Base-by-base conservation (phyloP, 2,329 filamentous ascomycete genomes). In the Piedraia hortae region DNA sequence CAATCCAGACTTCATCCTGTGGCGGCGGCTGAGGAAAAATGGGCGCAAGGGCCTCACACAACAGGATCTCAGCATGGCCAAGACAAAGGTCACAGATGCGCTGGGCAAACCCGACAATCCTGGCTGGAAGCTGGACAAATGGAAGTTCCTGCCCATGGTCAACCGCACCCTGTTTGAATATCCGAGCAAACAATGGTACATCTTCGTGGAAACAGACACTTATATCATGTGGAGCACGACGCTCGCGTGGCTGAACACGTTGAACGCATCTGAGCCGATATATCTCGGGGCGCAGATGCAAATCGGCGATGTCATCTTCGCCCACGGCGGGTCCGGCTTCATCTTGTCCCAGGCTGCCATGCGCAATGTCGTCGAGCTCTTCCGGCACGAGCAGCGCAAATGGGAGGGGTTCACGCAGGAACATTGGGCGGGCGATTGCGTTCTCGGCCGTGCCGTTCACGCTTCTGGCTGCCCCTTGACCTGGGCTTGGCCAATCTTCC, bases 131-230 rank as follows among this genome's bases (percentile, higher is more conserved):
- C 32, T 44, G 3, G 41, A 44, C 26, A 56, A 56, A 32, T 61
- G 51, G 45, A 61, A 61, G 33, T 60, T 59, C 27, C 33, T 61
- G 14, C 53, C 56, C 11, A 57, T 56, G 45, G 40, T 59, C 4
- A 27, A 35, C 16, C 25, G 26, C 9, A 38, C 35, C 2, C 21
- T 42, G 26, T 33, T 41, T 6, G 33, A 43, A 22, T 33, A 41
- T 16, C 51, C 52, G 6, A 39, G 56, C 12, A 51, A 53, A 19
- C 55, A 54, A 24, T 65, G 59, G 59, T 65, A 52, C 28, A 43
- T 61, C 24, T 65, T 65, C 35, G 51, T 61, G 20, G 59, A 63
- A 31, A 51, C 56, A 0, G 60, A 65, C 33, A 62, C 58, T 0
- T 63, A 59, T 30, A 37, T 62, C 18, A 43, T 58, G 6, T 58